These are phyloP conservation scores for Kwoniella mangroviensis DNA, from an alignment of 768 basidiomycete genomes.

Conservation along the genomic window DNA sequence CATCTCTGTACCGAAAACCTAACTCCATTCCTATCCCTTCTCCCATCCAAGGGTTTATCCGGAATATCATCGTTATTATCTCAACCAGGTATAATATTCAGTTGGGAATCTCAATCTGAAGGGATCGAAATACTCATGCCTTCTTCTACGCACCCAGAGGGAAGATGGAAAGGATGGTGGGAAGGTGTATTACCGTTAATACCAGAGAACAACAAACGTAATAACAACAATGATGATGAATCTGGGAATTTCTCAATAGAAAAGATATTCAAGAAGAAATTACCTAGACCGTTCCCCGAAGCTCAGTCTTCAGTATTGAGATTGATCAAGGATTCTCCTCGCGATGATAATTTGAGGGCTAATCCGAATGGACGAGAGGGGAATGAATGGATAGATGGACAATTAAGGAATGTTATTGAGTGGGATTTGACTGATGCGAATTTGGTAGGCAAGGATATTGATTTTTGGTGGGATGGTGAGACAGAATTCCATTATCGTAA, in stretches of 20 bases:
- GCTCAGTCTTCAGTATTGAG: constrained; percentile 38
- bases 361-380: not conserved
- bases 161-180: constrained; percentile 62
- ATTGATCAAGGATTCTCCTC: constrained; percentile 30
- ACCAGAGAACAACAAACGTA: constrained; percentile 15
- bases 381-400: constrained; percentile 41
- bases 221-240: not conserved
- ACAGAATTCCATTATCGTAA: constrained; percentile 43
- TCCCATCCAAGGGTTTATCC: constrained; percentile 88
- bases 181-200: constrained; percentile 82
- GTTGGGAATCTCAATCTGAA: constrained; percentile 52
- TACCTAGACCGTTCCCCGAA: constrained; percentile 49
- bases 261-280: constrained; percentile 36
- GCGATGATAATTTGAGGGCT: constrained; percentile 12
- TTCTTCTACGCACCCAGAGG: not conserved
- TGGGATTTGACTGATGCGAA: constrained; percentile 39
- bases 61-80: constrained; percentile 76
- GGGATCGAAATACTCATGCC: constrained; percentile 52
- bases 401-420: constrained; percentile 24
- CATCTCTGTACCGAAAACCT: constrained; percentile 96
- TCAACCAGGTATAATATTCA: constrained; percentile 44
- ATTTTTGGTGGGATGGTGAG: constrained; percentile 48
- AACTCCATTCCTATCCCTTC: constrained; percentile 90
- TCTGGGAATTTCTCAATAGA: constrained; percentile 36
- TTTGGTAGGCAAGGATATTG: constrained; percentile 38